Evolutionary conservation across 768 basidiomycete species (phyloP).

Genomic region (Russula foetens): DNA sequence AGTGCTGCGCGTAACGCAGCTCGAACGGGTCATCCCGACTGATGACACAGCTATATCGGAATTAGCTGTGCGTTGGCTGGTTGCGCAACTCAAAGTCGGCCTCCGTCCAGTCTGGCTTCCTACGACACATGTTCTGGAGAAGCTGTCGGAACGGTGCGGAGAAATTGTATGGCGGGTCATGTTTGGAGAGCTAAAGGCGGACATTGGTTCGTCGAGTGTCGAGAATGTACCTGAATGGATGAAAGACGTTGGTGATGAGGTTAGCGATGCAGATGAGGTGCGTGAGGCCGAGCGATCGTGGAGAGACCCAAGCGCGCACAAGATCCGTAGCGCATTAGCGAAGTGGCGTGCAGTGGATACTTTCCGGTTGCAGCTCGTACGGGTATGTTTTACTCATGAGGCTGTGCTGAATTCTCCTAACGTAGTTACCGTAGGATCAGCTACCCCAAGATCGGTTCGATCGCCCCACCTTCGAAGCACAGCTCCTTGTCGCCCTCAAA

Average conservation of each 20-base stretch:
- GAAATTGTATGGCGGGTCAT: conserved; percentile 66
- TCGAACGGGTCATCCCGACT: conserved; percentile 52
- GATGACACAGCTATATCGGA: conserved; percentile 53
- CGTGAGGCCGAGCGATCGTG: conserved; percentile 69
- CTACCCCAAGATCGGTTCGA: conserved; percentile 55
- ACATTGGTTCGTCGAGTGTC: conserved; percentile 19
- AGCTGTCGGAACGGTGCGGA: conserved; percentile 45
- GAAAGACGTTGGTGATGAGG: conserved; percentile 18
- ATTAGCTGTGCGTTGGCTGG: conserved; percentile 59
- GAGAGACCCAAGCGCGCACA: conserved; percentile 69
- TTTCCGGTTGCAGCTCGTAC: conserved; percentile 28
- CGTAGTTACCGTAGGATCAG: conserved; percentile 30
- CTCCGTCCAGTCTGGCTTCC: conserved; percentile 86
- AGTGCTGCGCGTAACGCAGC: conserved; percentile 64
- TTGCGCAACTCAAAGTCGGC: conserved; percentile 90
- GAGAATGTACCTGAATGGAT: conserved; percentile 25
- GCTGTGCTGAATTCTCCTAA: background rate
- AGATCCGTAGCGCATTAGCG: conserved; percentile 39
- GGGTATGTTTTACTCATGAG: conserved; percentile 24
- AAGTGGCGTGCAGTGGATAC: conserved; percentile 37
- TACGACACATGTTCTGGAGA: conserved; percentile 56
- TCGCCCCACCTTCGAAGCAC: conserved; percentile 64
- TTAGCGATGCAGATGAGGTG: conserved; percentile 26
- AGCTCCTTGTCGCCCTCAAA: conserved; percentile 65
- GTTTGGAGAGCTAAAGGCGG: conserved; percentile 49